Conservation (phyloP, 148 eudicot species). For the Spergularia marina region DNA sequence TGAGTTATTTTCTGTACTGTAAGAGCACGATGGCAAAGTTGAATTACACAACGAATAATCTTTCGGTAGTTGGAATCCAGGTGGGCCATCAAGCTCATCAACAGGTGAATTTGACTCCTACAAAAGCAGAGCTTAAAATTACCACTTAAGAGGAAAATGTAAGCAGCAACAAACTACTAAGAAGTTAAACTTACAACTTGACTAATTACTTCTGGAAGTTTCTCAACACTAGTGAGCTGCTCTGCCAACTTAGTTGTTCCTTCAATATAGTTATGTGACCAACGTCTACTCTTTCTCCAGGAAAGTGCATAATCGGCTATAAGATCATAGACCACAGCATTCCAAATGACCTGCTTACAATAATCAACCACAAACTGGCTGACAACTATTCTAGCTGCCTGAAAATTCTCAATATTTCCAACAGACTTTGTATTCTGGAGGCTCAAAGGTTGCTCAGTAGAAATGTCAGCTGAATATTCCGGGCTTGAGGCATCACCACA, state of each 20-base stretch:
- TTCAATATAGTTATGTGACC: slow-evolving; percentile 35
- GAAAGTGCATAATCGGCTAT: slow-evolving; percentile 44
- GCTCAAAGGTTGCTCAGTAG: slow-evolving; percentile 15
- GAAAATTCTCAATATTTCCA: slow-evolving; percentile 67
- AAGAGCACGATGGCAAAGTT: slow-evolving; percentile 30
- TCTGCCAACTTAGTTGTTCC: slow-evolving; percentile 10
- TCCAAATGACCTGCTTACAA: slow-evolving; percentile 81
- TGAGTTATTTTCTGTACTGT: slow-evolving; percentile 22
- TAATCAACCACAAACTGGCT: slow-evolving; percentile 48
- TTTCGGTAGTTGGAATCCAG: slow-evolving; percentile 63
- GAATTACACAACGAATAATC: slow-evolving; percentile 22
- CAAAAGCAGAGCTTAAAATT: slow-evolving; percentile 13
- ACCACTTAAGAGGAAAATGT: slow-evolving; percentile 4
- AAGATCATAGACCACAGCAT: slow-evolving; percentile 70
- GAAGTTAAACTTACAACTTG: slow-evolving; percentile 34
- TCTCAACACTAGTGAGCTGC: slow-evolving; percentile 6
- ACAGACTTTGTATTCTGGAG: slow-evolving; percentile 42
- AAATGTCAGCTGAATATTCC: slow-evolving; percentile 16
- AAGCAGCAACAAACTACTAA: not conserved
- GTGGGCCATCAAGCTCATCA: slow-evolving; percentile 72
- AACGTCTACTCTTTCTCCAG: slow-evolving; percentile 69
- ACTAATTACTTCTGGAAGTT: slow-evolving; percentile 4
- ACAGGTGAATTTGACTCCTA: slow-evolving; percentile 44
- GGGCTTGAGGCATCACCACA: slow-evolving; percentile 25
- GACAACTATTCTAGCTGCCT: slow-evolving; percentile 38